phyloP scores from a whole-genome alignment of 2,329 filamentous ascomycete genomes.

The Nannizziopsis arthrosporioides region DNA sequence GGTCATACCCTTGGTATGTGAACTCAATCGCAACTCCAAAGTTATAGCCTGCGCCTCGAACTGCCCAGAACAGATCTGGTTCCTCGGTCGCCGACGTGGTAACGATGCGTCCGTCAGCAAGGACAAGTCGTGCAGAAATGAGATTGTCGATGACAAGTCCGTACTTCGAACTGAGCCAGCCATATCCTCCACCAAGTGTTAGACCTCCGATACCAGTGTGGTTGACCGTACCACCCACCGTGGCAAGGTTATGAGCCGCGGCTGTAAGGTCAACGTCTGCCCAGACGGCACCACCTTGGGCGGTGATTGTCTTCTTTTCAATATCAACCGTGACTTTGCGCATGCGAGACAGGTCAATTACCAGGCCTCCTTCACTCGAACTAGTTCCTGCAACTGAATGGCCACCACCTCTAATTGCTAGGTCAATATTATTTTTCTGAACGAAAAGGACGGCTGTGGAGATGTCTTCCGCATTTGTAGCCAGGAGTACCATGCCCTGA shows the following conservation, averaged over 20 bases:
- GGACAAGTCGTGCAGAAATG: constrained; percentile 29
- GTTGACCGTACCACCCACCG: constrained; percentile 51
- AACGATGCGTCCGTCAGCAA: constrained; percentile 31
- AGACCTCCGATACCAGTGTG: constrained; percentile 52
- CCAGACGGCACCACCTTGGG: constrained; percentile 45
- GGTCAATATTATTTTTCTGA: constrained; percentile 34
- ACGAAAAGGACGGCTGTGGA: constrained; percentile 36
- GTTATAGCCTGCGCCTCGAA: constrained; percentile 37
- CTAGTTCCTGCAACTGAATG: constrained; percentile 45
- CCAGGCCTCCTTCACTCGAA: constrained; percentile 42
- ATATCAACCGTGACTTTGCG: constrained; percentile 40
- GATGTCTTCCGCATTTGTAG: constrained; percentile 31
- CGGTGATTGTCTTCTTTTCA: constrained; percentile 36
- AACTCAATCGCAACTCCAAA: constrained; percentile 40
- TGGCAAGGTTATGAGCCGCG: constrained; percentile 42
- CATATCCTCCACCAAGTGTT: constrained; percentile 48
- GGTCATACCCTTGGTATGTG: constrained; percentile 26
- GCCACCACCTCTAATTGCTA: constrained; percentile 46
- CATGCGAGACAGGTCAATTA: constrained; percentile 46
- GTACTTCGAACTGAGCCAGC: constrained; percentile 43
- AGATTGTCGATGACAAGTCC: constrained; percentile 46
- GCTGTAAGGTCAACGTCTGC: constrained; percentile 43
- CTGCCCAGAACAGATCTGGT: constrained; percentile 40
- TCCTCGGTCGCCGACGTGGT: constrained; percentile 35
- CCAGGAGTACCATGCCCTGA: constrained; percentile 35